These are phyloP conservation scores for Marasmius sp. DNA, from an alignment of 1,284 basidiomycete genomes.

Conservation along the genomic window DNA sequence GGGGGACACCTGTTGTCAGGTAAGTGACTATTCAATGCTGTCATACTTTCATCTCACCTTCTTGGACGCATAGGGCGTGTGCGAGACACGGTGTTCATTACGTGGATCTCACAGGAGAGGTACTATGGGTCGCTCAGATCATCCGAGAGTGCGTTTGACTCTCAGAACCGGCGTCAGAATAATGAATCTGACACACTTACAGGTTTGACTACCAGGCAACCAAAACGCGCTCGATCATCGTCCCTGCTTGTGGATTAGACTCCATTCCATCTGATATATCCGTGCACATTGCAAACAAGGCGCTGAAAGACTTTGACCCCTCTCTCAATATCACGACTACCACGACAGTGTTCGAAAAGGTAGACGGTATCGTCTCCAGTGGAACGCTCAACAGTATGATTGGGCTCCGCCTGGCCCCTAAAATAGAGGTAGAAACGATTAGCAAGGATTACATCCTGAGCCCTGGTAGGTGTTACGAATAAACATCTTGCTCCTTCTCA, in stretches of 20 bases:
- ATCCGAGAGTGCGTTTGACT: conserved; percentile 37
- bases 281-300: conserved; percentile 53
- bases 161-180: background rate
- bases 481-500: background rate
- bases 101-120: conserved; percentile 59
- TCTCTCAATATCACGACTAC: conserved; percentile 32
- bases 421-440: conserved; percentile 32
- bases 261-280: conserved; percentile 69
- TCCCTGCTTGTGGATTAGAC: conserved; percentile 73
- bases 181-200: background rate
- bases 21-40: background rate
- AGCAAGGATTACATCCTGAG: conserved; percentile 51
- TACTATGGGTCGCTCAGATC: conserved; percentile 48
- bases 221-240: conserved; percentile 65
- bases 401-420: conserved; percentile 49
- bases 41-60: background rate
- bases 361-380: conserved; percentile 62
- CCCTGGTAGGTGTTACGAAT: conserved; percentile 40
- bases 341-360: conserved; percentile 44
- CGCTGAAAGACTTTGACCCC: conserved; percentile 30
- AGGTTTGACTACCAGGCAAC: conserved; percentile 67
- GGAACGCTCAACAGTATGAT: conserved; percentile 67
- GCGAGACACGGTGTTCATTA: conserved; percentile 44
- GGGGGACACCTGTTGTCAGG: conserved; percentile 64
- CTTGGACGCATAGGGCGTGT: conserved; percentile 33